These are phyloP conservation scores for Exophiala oligosperma DNA, from an alignment of 2,329 filamentous ascomycete genomes.

Conservation along the genomic window DNA sequence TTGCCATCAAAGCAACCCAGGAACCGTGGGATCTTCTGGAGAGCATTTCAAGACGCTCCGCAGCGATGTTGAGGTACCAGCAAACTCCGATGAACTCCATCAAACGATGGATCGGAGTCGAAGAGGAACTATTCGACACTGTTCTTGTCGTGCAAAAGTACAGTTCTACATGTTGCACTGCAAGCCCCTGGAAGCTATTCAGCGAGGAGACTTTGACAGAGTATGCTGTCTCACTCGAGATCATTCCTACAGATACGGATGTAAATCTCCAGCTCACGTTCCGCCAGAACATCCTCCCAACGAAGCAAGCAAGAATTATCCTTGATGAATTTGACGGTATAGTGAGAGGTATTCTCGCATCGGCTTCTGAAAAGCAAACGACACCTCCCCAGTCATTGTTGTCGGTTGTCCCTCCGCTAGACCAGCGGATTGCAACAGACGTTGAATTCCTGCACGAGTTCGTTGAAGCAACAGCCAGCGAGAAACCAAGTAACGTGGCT, in stretches of 20 bases:
- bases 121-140: conserved; percentile 75
- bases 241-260: conserved; percentile 58
- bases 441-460: conserved; percentile 72
- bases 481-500: conserved; percentile 62
- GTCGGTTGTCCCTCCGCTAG: conserved; percentile 63
- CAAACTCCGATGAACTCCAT: conserved; percentile 70
- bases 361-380: neutral
- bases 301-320: conserved; percentile 33
- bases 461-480: conserved; percentile 63
- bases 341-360: conserved; percentile 19
- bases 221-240: conserved; percentile 78
- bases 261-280: conserved; percentile 68
- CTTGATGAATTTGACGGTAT: conserved; percentile 23
- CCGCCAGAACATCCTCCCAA: conserved; percentile 63
- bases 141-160: conserved; percentile 79
- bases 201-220: conserved; percentile 60
- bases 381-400: conserved; percentile 39
- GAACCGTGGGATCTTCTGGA: conserved; percentile 60
- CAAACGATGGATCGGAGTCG: conserved; percentile 67
- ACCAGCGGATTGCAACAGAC: conserved; percentile 57
- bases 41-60: conserved; percentile 66
- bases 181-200: conserved; percentile 58
- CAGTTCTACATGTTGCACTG: conserved; percentile 18
- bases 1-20: conserved; percentile 58
- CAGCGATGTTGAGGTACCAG: conserved; percentile 66